Conservation (phyloP, 805 yeast genomes). For the Pichia cabralensis region DNA sequence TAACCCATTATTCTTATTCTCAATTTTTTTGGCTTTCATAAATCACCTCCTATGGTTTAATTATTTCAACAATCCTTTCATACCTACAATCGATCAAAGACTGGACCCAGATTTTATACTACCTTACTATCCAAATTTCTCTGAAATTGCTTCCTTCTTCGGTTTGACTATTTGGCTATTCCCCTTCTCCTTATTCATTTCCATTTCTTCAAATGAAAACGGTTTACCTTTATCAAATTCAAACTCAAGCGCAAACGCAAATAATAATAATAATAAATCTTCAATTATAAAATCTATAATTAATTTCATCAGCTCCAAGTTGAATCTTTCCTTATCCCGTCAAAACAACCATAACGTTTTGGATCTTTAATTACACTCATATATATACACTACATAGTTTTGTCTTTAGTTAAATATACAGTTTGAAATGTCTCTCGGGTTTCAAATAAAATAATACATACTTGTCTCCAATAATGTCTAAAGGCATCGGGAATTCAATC, state of each 20-base stretch:
- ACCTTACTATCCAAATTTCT: slow-evolving; percentile 67
- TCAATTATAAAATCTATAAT: background rate
- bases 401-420: no score
- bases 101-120: slow-evolving; percentile 49
- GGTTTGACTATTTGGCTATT: slow-evolving; percentile 91
- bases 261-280: background rate
- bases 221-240: slow-evolving; percentile 50
- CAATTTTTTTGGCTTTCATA: slow-evolving; percentile 61
- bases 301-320: no score
- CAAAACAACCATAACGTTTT: no score
- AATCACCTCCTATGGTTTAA: slow-evolving; percentile 90
- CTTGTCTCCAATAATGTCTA: no score
- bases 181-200: slow-evolving; percentile 86
- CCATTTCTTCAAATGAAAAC: slow-evolving; percentile 86
- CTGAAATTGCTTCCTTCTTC: slow-evolving; percentile 91
- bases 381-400: no score
- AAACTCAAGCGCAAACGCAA: slow-evolving; percentile 17
- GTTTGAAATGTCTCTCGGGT: no score
- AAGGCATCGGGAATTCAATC: no score
- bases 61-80: slow-evolving; percentile 61
- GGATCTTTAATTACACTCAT: no score
- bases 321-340: no score
- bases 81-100: slow-evolving; percentile 59
- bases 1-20: slow-evolving; percentile 58
- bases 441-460: no score